These are phyloP conservation scores for Vararia minispora DNA, from an alignment of 768 basidiomycete species.

Conservation along the genomic window DNA sequence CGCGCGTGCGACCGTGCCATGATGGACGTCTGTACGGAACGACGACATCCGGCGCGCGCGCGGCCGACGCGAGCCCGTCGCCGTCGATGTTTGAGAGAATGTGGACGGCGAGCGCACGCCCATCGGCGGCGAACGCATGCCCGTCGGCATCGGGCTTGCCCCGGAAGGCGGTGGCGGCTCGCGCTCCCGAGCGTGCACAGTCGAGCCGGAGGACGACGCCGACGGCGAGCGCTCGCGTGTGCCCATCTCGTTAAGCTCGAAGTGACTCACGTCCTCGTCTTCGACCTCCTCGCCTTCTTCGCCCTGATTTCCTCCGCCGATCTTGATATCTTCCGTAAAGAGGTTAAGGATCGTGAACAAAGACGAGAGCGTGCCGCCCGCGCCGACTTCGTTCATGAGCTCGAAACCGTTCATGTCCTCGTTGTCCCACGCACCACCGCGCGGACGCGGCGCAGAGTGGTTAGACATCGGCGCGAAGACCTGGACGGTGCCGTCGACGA, in stretches of 20 bases:
- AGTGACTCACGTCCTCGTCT: constrained; percentile 55
- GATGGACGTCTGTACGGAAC: constrained; percentile 33
- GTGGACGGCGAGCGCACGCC: too few species aligned
- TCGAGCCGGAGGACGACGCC: constrained; percentile 57
- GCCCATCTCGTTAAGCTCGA: constrained; percentile 32
- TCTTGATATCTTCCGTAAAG: constrained; percentile 90
- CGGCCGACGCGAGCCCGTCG: too few species aligned
- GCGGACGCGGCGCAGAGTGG: constrained; percentile 31
- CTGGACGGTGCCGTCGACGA: constrained; percentile 95
- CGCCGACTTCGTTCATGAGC: constrained; percentile 90
- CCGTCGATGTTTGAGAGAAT: constrained; percentile 2
- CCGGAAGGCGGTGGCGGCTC: constrained; percentile 18
- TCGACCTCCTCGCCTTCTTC: constrained; percentile 15
- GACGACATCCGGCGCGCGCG: too few species aligned
- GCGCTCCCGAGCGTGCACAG: constrained; percentile 39
- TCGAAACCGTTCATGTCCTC: constrained; percentile 95
- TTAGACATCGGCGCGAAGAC: constrained; percentile 77
- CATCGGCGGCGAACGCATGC: too few species aligned
- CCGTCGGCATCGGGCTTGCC: too few species aligned
- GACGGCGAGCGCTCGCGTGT: constrained; percentile 39
- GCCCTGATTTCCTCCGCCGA: constrained; percentile 78
- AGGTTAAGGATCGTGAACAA: constrained; percentile 94
- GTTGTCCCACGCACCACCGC: constrained; percentile 58
- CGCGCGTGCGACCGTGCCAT: constrained; percentile 84
- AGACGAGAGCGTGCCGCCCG: constrained; percentile 90